Percentiles rank a stretch among this genome's conserved stretches.
These are phyloP conservation scores for Tulasnella calospora DNA, from an alignment of 768 basidiomycete species.

Conservation along the genomic window DNA sequence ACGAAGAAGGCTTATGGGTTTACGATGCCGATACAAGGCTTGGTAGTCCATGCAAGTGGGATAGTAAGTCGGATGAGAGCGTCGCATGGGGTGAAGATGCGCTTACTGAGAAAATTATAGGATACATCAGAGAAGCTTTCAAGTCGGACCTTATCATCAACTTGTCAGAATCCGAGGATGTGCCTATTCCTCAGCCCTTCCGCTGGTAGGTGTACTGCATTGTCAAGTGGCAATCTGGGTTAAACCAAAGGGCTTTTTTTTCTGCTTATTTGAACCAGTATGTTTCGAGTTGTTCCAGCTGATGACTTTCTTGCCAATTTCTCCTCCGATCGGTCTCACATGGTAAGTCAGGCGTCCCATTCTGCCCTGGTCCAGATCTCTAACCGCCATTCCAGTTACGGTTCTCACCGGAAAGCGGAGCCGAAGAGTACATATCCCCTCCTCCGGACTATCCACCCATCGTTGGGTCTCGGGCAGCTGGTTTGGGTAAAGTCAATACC, in stretches of 20 bases:
- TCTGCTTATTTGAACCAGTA: conserved; percentile 38
- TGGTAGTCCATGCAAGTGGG: conserved; percentile 45
- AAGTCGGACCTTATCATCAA: background rate
- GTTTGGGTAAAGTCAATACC: conserved; percentile 45
- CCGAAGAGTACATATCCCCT: conserved; percentile 40
- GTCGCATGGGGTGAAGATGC: background rate
- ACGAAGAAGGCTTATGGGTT: conserved; percentile 44
- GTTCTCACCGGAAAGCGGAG: background rate
- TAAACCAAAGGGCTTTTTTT: background rate
- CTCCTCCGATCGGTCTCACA: conserved; percentile 72
- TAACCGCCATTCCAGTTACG: background rate
- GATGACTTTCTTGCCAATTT: conserved; percentile 52
- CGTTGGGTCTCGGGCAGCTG: conserved; percentile 43
- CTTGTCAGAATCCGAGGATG: background rate
- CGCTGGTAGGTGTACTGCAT: background rate
- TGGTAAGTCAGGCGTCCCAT: conserved; percentile 43
- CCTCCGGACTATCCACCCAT: conserved; percentile 52
- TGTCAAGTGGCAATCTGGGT: background rate
- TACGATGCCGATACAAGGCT: conserved; percentile 65
- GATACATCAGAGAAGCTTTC: background rate
- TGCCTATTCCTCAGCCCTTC: background rate
- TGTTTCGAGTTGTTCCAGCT: conserved; percentile 58
- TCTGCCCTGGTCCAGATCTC: background rate
- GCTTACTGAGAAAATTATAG: conserved; percentile 8
- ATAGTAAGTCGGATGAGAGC: conserved; percentile 40